phyloP scores from a whole-genome alignment of 768 basidiomycete species.

The Termitomyces sp. region DNA sequence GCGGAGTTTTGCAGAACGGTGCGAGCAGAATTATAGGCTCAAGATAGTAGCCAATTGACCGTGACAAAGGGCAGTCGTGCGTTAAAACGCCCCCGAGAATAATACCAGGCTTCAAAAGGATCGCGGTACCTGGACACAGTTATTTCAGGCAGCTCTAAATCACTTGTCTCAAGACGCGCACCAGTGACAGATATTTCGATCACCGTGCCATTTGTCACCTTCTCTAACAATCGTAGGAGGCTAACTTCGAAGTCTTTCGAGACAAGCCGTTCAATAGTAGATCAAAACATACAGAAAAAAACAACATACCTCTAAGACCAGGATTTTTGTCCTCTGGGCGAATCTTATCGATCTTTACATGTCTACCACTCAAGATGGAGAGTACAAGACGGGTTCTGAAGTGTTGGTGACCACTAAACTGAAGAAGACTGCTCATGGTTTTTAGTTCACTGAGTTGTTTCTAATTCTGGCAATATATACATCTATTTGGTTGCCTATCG shows the following conservation, averaged over 20 bases:
- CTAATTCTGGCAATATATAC: background rate
- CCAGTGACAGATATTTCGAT: slow-evolving; percentile 97
- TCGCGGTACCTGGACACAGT: slow-evolving; percentile 67
- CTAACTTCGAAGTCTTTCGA: slow-evolving; percentile 86
- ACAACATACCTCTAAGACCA: slow-evolving; percentile 72
- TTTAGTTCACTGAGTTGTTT: background rate
- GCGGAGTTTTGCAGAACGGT: slow-evolving; percentile 85
- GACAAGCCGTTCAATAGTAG: background rate
- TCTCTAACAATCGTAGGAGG: slow-evolving; percentile 81
- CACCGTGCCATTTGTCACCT: slow-evolving; percentile 87
- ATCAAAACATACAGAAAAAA: background rate
- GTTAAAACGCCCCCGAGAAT: slow-evolving; percentile 75
- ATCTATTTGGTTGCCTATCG: background rate
- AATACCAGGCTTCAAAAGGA: slow-evolving; percentile 89
- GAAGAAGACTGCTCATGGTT: slow-evolving; percentile 41
- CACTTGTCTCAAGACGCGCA: slow-evolving; percentile 24
- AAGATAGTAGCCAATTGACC: slow-evolving; percentile 91
- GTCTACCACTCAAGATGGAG: slow-evolving; percentile 84
- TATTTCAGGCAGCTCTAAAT: slow-evolving; percentile 1
- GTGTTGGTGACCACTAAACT: slow-evolving; percentile 77
- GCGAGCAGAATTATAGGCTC: slow-evolving; percentile 89
- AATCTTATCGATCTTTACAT: slow-evolving; percentile 82
- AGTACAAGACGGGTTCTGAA: slow-evolving; percentile 82
- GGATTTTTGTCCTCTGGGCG: slow-evolving; percentile 92
- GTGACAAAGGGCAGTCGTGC: slow-evolving; percentile 86